Percentiles rank a stretch among this genome's conserved stretches.
These are phyloP conservation scores for Paracoccidioides lutzii DNA, from an alignment of 2,329 filamentous ascomycete genomes.

Conservation along the genomic window DNA sequence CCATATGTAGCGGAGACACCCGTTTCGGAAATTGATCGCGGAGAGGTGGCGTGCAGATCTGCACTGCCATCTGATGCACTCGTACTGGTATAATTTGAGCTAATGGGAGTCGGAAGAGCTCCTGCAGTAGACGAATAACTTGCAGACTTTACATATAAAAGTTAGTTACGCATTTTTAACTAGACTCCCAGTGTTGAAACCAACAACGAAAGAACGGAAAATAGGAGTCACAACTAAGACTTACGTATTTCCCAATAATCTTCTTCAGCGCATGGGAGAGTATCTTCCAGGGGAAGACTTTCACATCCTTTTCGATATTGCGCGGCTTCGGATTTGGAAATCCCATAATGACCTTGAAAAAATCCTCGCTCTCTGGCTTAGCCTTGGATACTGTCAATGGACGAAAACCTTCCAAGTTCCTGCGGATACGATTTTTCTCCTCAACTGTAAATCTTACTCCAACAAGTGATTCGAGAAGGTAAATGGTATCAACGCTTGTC, in stretches of 20 bases:
- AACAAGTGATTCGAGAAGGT: slow-evolving; percentile 82
- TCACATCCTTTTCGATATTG: slow-evolving; percentile 98
- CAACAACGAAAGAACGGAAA: neutral
- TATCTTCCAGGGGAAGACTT: slow-evolving; percentile 95
- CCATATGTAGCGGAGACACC: slow-evolving; percentile 33
- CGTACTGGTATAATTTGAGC: slow-evolving; percentile 28
- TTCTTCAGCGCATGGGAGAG: slow-evolving; percentile 81
- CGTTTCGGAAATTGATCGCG: slow-evolving; percentile 36
- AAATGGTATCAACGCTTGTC: slow-evolving; percentile 93
- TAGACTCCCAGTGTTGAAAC: slow-evolving; percentile 17
- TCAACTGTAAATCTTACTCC: slow-evolving; percentile 82
- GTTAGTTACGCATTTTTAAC: slow-evolving; percentile 16
- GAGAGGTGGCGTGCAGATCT: slow-evolving; percentile 37
- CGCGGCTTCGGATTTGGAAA: slow-evolving; percentile 90
- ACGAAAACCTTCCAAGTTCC: slow-evolving; percentile 88
- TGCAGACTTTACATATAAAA: slow-evolving; percentile 39
- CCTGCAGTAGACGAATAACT: slow-evolving; percentile 55
- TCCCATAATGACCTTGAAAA: slow-evolving; percentile 98
- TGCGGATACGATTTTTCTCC: slow-evolving; percentile 94
- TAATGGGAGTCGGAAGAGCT: slow-evolving; percentile 28
- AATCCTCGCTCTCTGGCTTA: slow-evolving; percentile 84
- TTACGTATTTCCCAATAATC: slow-evolving; percentile 92
- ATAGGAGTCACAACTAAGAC: slow-evolving; percentile 20
- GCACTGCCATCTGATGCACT: slow-evolving; percentile 36
- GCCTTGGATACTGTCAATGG: slow-evolving; percentile 88